A percentile compares a stretch with the other conserved stretches of the same genome.
Conservation (phyloP, 345 rosid genomes). For the Arabidopsis suecica region DNA sequence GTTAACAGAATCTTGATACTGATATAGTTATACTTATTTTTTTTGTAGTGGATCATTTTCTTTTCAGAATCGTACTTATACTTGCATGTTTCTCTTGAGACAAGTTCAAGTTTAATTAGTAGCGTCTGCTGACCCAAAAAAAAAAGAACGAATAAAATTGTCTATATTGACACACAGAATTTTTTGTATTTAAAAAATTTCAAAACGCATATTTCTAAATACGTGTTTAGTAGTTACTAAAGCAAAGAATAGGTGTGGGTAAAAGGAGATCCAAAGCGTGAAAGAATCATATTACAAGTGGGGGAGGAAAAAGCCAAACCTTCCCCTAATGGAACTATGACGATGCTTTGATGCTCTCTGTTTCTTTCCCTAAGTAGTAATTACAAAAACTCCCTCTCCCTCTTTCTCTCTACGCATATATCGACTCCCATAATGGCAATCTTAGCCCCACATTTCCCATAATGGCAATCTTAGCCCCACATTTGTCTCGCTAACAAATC, state of each 20-base stretch:
- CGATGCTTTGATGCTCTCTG: slow-evolving; percentile 53
- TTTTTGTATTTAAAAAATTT: background rate
- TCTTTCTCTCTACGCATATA: background rate
- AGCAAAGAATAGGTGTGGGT: slow-evolving; percentile 29
- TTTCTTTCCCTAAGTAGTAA: slow-evolving; percentile 55
- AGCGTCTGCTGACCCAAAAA: background rate
- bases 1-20: no score
- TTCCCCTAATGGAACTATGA: slow-evolving; percentile 71
- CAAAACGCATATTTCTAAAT: background rate
- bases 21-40: no score
- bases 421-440: slow-evolving; percentile 8
- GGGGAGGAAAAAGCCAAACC: slow-evolving; percentile 43
- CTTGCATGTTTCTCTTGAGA: background rate
- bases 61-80: background rate
- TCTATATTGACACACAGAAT: background rate
- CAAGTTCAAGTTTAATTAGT: background rate
- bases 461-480: slow-evolving; percentile 32
- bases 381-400: slow-evolving; percentile 9
- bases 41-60: no score
- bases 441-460: slow-evolving; percentile 26
- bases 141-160: background rate
- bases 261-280: slow-evolving; percentile 34
- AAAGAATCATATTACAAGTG: slow-evolving; percentile 40
- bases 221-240: slow-evolving; percentile 17
- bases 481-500: slow-evolving; percentile 13